Conservation (phyloP, 1,284 basidiomycete species). For the Cystobasidium slooffiae region DNA sequence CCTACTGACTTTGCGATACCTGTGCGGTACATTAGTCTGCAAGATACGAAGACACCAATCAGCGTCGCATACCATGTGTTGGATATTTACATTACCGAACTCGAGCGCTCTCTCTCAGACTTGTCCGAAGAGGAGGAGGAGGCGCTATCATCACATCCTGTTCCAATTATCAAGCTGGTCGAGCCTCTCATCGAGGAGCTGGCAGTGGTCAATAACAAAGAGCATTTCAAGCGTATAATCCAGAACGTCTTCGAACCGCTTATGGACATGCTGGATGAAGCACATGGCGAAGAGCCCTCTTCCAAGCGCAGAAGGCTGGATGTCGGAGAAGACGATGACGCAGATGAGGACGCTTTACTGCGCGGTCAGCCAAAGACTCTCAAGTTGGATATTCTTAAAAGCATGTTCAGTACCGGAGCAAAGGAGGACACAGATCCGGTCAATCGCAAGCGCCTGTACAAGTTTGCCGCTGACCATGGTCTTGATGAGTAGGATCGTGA, state of each 20-base stretch:
- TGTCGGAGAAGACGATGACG: slow-evolving; percentile 57
- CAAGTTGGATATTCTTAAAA: slow-evolving; percentile 61
- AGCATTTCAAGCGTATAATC: slow-evolving; percentile 72
- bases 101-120: slow-evolving; percentile 70
- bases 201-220: slow-evolving; percentile 67
- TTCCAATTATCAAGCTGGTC: slow-evolving; percentile 67
- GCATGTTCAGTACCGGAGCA: slow-evolving; percentile 76
- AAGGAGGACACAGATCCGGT: slow-evolving; percentile 72
- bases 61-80: slow-evolving; percentile 82
- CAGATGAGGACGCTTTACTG: slow-evolving; percentile 55
- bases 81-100: slow-evolving; percentile 88
- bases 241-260: slow-evolving; percentile 70
- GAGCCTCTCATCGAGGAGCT: slow-evolving; percentile 71
- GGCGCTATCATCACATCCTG: slow-evolving; percentile 39
- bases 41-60: slow-evolving; percentile 73
- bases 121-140: slow-evolving; percentile 45
- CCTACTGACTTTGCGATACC: background rate
- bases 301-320: slow-evolving; percentile 58
- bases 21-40: slow-evolving; percentile 44
- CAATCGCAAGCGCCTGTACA: slow-evolving; percentile 80
- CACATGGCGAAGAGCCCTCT: slow-evolving; percentile 48
- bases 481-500: slow-evolving; percentile 1
- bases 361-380: slow-evolving; percentile 14
- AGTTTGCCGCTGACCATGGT: slow-evolving; percentile 66
- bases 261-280: slow-evolving; percentile 60